Evolutionary conservation across 176 grass and related monocot species (phyloP).

Genomic region (Pontederia paniculata): DNA sequence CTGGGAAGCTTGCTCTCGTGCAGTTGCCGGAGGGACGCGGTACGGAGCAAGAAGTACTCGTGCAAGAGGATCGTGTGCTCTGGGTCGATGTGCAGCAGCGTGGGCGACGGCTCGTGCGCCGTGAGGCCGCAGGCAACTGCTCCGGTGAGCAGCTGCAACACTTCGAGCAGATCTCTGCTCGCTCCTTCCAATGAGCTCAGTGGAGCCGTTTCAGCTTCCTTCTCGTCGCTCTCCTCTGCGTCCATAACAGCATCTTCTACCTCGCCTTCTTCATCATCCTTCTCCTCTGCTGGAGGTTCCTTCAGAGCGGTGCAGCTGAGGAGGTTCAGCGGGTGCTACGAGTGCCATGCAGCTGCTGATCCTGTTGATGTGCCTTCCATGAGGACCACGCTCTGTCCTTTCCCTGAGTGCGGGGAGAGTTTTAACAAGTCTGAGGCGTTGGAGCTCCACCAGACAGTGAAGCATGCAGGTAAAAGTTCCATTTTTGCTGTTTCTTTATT

Average conservation of each 20-base stretch:
- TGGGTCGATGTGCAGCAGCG: constrained; percentile 28
- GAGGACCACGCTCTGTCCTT: constrained; percentile 30
- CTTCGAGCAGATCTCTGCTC: constrained; percentile 25
- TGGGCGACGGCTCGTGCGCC: constrained; percentile 29
- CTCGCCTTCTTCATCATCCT: neutral
- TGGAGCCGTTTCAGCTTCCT: constrained; percentile 33
- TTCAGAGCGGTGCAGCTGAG: constrained; percentile 47
- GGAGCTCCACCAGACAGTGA: constrained; percentile 45
- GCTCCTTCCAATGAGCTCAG: constrained; percentile 17
- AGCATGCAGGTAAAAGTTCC: constrained; percentile 46
- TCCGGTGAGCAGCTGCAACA: neutral
- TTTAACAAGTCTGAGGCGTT: constrained; percentile 55
- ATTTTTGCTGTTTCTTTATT: neutral
- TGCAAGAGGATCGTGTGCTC: constrained; percentile 21
- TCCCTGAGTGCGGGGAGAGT: constrained; percentile 50
- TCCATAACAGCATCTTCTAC: neutral
- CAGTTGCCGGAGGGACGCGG: neutral
- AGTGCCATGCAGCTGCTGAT: constrained; percentile 42
- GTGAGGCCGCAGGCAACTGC: neutral
- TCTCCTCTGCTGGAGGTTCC: constrained; percentile 36
- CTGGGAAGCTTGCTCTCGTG: constrained; percentile 12
- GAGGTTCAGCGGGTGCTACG: constrained; percentile 63
- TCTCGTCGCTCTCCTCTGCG: constrained; percentile 29
- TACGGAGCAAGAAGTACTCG: constrained; percentile 4
- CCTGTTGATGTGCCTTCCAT: constrained; percentile 26